Evolutionary conservation across 345 rosid genomes (phyloP), one percentile per base, ranked within the genome.

Genomic region (Citrus glauca): DNA sequence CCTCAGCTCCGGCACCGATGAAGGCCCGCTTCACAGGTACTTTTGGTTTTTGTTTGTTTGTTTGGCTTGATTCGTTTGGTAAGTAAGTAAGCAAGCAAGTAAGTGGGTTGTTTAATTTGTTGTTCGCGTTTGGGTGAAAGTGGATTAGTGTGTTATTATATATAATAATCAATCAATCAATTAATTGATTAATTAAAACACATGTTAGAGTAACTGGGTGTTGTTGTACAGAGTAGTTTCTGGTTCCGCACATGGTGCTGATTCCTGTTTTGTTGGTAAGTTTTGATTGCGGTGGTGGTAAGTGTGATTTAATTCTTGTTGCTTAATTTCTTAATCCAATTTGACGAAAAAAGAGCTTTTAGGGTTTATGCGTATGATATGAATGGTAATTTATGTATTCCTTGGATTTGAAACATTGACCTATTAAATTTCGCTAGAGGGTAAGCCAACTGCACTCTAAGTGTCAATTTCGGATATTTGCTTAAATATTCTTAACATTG

Each of bases 11-110:
- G 90, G 86, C 77, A 90, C 97, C 55, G 92, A 93, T 33, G 97
- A 92, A 72, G 97, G 89, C 19, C 74, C 78, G 66, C 98, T 96
- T 73, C 93, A 96, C 85, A 91, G 97, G 98, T 95, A 66, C 66
- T 82, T 73, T 16, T 10, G 33, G 24, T 76, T 11, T 16, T 61
- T 69, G 35, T 35, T 17, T 66, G 33, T 59, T 1, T 40, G 25
- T 45, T 38, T 59, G 45, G 59, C 9, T 33, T 48, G 24, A n/a
- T 71, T 66, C 6, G 45, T 33, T 35, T 33, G 27, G 42, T 66
- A 35, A 66, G 42, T 22, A 10, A 45, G 50, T 22, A 10, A 45
- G 50, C 2, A 42, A 42, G 17, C 50, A 45, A 45, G 50, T 45
- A 45, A 45, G 17, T 45, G 50, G 22, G 17, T 20, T 62, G 19